Conservation (phyloP, 441 rosid genomes). For the Kokia cookei region DNA sequence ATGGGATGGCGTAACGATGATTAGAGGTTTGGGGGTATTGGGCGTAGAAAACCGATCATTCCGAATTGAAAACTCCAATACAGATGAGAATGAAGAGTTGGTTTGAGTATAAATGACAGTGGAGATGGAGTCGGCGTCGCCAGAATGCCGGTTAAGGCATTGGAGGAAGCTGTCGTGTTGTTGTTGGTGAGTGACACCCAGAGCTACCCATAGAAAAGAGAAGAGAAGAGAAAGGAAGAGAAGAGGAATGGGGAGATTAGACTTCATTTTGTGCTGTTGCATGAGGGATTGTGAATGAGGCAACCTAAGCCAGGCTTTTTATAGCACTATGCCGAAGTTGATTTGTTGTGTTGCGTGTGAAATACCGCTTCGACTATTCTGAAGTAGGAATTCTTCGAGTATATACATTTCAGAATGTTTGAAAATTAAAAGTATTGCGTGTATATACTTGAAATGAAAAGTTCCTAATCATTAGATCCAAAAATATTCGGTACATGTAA, state of each 20-base stretch:
- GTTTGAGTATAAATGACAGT: neutral
- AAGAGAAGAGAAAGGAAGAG: neutral
- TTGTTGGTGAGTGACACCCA: neutral
- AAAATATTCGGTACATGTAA: no score
- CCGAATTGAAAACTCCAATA: neutral
- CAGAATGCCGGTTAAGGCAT: neutral
- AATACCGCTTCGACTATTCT: neutral
- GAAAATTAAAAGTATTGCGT: no score
- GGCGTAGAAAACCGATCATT: neutral
- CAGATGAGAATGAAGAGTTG: neutral
- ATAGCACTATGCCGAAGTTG: neutral
- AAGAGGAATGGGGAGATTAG: neutral
- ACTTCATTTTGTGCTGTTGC: neutral
- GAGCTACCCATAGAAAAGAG: neutral
- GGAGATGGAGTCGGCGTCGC: neutral
- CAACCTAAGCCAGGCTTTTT: neutral
- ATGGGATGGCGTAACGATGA: neutral
- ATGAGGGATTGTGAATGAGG: neutral
- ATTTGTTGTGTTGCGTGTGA: neutral
- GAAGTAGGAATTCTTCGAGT: no score
- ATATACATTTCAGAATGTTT: no score
- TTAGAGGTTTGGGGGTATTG: neutral
- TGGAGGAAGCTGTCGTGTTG: neutral
- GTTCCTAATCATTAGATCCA: no score
- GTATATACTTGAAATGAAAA: no score